Evolutionary conservation across 768 basidiomycete genomes (phyloP).

Genomic region (Kwoniella sp.): DNA sequence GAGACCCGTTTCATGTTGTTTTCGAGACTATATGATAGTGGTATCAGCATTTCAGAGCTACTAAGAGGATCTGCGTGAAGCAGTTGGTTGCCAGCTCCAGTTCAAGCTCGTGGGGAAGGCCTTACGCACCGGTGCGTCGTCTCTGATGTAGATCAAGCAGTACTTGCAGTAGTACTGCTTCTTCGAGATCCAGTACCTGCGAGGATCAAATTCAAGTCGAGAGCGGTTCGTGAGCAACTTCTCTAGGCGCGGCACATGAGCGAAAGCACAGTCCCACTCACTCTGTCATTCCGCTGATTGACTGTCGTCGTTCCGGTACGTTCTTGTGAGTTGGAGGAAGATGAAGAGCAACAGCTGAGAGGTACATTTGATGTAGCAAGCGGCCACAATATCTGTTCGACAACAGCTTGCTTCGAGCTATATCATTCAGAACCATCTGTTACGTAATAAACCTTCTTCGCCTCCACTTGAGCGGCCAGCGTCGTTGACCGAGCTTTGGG

Average conservation of each 20-base stretch:
- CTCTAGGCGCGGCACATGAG: no score
- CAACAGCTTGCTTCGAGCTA: no score
- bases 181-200: constrained; percentile 56
- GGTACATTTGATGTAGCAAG: no score
- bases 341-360: no score
- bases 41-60: no score
- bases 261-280: no score
- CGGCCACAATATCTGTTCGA: no score
- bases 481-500: background rate
- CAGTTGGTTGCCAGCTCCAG: no score
- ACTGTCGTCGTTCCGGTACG: no score
- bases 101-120: no score
- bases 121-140: constrained; percentile 68
- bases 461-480: constrained; percentile 2
- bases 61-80: constrained; percentile 12
- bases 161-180: constrained; percentile 86
- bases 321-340: no score
- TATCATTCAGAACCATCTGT: no score
- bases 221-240: background rate
- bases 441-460: background rate
- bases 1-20: constrained; percentile 89
- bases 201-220: background rate
- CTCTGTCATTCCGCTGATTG: constrained; percentile 50
- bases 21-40: constrained; percentile 75
- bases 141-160: constrained; percentile 92